A percentile compares a stretch with the other conserved stretches of the same genome.
phyloP scores from a whole-genome alignment of 2,329 filamentous ascomycete genomes.

The Fusarium brachygibbosum region DNA sequence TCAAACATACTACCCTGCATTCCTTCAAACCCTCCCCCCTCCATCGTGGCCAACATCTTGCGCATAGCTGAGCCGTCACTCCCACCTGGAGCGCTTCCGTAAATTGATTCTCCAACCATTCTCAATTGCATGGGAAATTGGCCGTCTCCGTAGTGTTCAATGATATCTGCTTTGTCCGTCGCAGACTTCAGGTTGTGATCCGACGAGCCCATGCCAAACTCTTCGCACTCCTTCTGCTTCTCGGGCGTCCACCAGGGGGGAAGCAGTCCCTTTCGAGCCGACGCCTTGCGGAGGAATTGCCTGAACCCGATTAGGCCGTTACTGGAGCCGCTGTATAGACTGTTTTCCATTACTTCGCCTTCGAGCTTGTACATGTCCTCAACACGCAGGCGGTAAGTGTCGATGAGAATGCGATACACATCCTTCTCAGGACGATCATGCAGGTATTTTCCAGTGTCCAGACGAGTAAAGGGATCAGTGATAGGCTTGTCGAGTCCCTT shows the following conservation, averaged over 20 bases:
- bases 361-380: background rate
- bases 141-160: constrained; percentile 59
- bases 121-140: constrained; percentile 65
- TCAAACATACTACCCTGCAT: constrained; percentile 8
- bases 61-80: constrained; percentile 45
- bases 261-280: constrained; percentile 51
- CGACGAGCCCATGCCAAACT: constrained; percentile 49
- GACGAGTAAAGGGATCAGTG: constrained; percentile 56
- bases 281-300: constrained; percentile 52
- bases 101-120: constrained; percentile 61
- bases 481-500: constrained; percentile 51
- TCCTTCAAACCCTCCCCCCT: constrained; percentile 15
- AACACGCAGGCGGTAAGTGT: constrained; percentile 56
- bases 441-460: constrained; percentile 58
- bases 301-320: constrained; percentile 53
- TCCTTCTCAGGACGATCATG: constrained; percentile 60
- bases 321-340: constrained; percentile 48
- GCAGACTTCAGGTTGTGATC: constrained; percentile 39
- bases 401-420: constrained; percentile 60
- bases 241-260: constrained; percentile 61
- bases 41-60: constrained; percentile 43
- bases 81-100: constrained; percentile 51
- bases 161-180: constrained; percentile 55
- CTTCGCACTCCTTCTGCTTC: constrained; percentile 57
- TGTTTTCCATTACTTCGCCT: constrained; percentile 47